Percentiles rank a stretch among this genome's conserved stretches.
These are phyloP conservation scores for Bjerkandera adusta DNA, from an alignment of 1,284 basidiomycete genomes.

Conservation along the genomic window DNA sequence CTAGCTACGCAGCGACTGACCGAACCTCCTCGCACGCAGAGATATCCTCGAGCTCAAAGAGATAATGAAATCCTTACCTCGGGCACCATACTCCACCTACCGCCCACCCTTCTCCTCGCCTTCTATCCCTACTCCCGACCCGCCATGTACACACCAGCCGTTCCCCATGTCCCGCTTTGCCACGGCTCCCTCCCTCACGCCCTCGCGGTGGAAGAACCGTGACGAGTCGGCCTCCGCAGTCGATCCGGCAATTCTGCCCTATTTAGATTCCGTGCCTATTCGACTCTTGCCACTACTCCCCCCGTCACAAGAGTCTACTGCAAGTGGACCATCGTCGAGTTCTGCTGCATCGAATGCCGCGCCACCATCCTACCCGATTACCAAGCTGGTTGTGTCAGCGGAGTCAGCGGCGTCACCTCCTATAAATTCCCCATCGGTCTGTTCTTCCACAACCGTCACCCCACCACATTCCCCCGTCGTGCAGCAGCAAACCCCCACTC, in stretches of 20 bases:
- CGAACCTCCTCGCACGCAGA: constrained; percentile 19
- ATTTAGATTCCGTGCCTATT: constrained; percentile 32
- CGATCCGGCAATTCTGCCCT: constrained; percentile 30
- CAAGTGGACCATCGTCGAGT: constrained; percentile 11
- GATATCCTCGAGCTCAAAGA: constrained; percentile 38
- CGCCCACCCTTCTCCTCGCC: constrained; percentile 28
- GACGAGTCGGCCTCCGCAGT: constrained; percentile 18
- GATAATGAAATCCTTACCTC: constrained; percentile 34
- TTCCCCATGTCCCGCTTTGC: constrained; percentile 30
- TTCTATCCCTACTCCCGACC: constrained; percentile 17
- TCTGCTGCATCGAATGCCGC: constrained; percentile 17
- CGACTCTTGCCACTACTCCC: constrained; percentile 30
- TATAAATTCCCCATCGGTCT: constrained; percentile 1
- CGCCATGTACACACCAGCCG: constrained; percentile 11
- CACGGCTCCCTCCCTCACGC: constrained; percentile 24
- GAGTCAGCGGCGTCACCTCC: constrained; percentile 4
- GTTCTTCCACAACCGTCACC: background rate
- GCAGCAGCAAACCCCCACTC: constrained; percentile 7
- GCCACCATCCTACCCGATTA: constrained; percentile 5
- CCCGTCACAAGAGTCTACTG: constrained; percentile 12
- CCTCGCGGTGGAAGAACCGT: constrained; percentile 31
- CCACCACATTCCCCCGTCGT: constrained; percentile 6
- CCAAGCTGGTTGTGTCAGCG: constrained; percentile 6
- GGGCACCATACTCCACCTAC: constrained; percentile 22
- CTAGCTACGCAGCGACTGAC: too few species aligned